These are phyloP conservation scores for Plasmodium chabaudi DNA, from an alignment of 169 alveolate species.

Conservation along the genomic window DNA sequence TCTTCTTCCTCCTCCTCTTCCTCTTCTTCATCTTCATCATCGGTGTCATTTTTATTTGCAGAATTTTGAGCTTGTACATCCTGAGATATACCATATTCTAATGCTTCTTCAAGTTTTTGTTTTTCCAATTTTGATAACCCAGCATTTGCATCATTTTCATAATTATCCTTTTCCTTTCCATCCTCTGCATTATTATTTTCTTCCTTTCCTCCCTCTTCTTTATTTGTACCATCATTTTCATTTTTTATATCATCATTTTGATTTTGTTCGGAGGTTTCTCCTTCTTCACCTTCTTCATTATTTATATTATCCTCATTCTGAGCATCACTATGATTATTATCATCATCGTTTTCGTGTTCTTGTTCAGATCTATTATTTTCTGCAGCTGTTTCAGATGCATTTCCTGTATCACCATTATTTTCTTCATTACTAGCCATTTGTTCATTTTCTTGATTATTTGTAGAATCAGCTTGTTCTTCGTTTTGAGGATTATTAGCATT, in stretches of 20 bases:
- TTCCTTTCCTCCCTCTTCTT: neutral
- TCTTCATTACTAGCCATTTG: neutral
- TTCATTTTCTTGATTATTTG: neutral
- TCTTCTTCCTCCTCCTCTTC: slow-evolving; percentile 21
- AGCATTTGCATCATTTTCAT: slow-evolving; percentile 9
- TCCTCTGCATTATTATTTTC: neutral
- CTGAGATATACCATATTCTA: slow-evolving; percentile 55
- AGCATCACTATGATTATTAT: neutral
- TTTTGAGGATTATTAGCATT: neutral
- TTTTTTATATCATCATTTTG: neutral
- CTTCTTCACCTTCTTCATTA: neutral
- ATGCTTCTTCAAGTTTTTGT: slow-evolving; percentile 48
- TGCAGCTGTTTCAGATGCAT: neutral
- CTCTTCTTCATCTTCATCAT: slow-evolving; percentile 24
- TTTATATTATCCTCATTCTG: neutral
- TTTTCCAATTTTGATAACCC: slow-evolving; percentile 18
- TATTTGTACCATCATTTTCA: neutral
- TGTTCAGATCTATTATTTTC: neutral
- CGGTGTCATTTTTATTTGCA: slow-evolving; percentile 12
- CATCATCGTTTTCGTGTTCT: neutral
- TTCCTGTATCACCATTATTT: neutral
- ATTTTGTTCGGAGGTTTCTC: neutral
- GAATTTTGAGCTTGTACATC: slow-evolving; percentile 4
- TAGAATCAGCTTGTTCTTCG: neutral
- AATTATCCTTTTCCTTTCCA: slow-evolving; percentile 13